Base-by-base conservation (phyloP, 495 filamentous ascomycete species). In the Daldinia caldariorum region DNA sequence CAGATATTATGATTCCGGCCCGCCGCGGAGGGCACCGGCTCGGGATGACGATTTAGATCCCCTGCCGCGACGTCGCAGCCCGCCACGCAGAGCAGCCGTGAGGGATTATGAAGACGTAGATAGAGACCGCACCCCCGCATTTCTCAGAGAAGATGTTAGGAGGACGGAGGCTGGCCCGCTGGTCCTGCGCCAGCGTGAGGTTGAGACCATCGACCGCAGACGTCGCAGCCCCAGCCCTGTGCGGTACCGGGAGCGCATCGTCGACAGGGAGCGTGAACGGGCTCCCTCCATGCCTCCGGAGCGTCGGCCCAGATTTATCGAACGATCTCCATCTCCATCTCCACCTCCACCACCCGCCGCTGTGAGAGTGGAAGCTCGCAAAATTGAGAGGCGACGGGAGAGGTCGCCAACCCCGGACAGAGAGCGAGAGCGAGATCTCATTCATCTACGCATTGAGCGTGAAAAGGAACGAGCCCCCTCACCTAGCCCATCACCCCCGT, bases 211-310 rank as follows among this genome's bases (percentile, higher is more conserved):
- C 32, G 82, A 83, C 67, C 76, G 76, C 29, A 69, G 73, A 26
- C 79, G 76, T 49, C 80, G 82, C 54, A 83, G 79, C 20, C 83
- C 82, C n/a, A 83, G 80, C 62, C 82, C 82, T 37, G 55, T 80
- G 29, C 76, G 76, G 13, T 69, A 80, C 47, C 74, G 75, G n/a
- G 77, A 81, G 66, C 81, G 82, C 57, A 76, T 81, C 31, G 74
- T 84, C 29, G 81, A 83, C 70, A 72, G 81, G 13, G 80, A 84
- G 45, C 73, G 79, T 54, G 78, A 77, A 38, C 66, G 72, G 20
- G 69, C 45, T 20, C 71, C 67, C 47, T 76, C 74, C 34, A 61
- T 70, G 54, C 72, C 69, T 10, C 72, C 72, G n/a, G 72, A 74
- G 61, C 55, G 71, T 31, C 68, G 71, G 6, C 71, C 71, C 26